Base-by-base conservation (phyloP, 331 rosid species). In the Dryas integrifolia region DNA sequence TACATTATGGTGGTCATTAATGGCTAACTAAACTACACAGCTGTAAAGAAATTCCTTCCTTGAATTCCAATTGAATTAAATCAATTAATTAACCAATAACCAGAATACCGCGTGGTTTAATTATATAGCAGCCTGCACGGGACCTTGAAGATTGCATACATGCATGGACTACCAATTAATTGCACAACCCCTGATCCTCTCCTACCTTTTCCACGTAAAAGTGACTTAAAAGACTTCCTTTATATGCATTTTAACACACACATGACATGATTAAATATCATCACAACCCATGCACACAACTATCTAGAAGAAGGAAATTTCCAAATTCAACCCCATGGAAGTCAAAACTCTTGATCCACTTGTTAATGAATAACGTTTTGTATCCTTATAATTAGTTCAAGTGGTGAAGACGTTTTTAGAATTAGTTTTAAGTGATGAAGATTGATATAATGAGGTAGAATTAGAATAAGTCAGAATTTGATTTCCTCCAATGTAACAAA, bases 41-140 rank as follows among this genome's bases (percentile, higher is more conserved):
- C 64, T 70, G 74, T 56, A 56, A 56, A 56, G 65, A 43, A 18
- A 41, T 56, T 58, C 44, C 0, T 24, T 70, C 52, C 55, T 21
- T 12, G 44, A 2, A 49, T 5, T 15, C 4, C 12, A 6, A 21
- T 18, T 41, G 35, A 30, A 30, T 30, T 21, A 21, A 21, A 21
- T 21, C 24, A 21, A 21, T 21, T 30, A 30, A 30, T 30, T 30
- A 30, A 30, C 35, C 2, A 30, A 30, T 1, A 18, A 53, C 41
- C 74, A 41, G 35, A 70, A 38, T 2, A 57, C 65, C 65, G 74
- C 43, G 74, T 70, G 4, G 53, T 56, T 70, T 21, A 39, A 55
- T 52, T 40, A 16, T 21, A 18, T 18, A 18, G 52, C 10, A 18
- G n/a, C 5, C 30, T 16, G 62, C 62, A 2, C 18, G 59, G 51